Percentiles rank a stretch among this genome's conserved stretches.
These are phyloP conservation scores for Polyplosphaeria fusca DNA, from an alignment of 495 filamentous ascomycete genomes.

Conservation along the genomic window DNA sequence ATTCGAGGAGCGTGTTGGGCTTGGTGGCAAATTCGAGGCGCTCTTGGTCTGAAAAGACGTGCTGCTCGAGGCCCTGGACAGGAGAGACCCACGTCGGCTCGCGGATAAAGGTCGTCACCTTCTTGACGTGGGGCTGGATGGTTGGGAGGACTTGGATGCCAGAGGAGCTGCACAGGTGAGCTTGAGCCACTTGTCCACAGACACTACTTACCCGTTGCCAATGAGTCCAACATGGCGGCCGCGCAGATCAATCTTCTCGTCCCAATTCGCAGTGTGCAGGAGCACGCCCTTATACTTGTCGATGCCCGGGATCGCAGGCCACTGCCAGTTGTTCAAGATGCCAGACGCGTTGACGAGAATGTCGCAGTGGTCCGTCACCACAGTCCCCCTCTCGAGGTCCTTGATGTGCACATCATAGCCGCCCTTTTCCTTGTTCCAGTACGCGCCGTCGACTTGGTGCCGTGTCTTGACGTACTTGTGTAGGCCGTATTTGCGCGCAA, in stretches of 20 bases:
- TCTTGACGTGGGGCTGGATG: slow-evolving; percentile 27
- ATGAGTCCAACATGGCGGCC: slow-evolving; percentile 35
- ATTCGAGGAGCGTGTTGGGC: slow-evolving; percentile 22
- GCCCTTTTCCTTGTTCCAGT: slow-evolving; percentile 39
- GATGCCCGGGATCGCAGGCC: slow-evolving; percentile 39
- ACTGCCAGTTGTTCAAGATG: slow-evolving; percentile 41
- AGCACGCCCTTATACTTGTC: slow-evolving; percentile 37
- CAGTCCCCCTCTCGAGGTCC: slow-evolving; percentile 24
- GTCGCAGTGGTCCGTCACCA: slow-evolving; percentile 37
- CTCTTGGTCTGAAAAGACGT: slow-evolving; percentile 41
- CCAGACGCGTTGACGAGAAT: slow-evolving; percentile 39
- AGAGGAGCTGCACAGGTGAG: slow-evolving; percentile 37
- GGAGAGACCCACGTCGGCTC: slow-evolving; percentile 41
- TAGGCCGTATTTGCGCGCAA: slow-evolving; percentile 40
- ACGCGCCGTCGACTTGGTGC: slow-evolving; percentile 34
- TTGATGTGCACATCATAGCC: slow-evolving; percentile 40
- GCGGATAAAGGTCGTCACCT: slow-evolving; percentile 39
- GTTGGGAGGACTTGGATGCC: slow-evolving; percentile 38
- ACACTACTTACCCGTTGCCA: slow-evolving; percentile 32
- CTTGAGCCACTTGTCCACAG: too few relatives aligned
- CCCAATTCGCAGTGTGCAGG: slow-evolving; percentile 39
- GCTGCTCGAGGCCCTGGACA: slow-evolving; percentile 42
- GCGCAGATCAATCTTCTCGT: slow-evolving; percentile 31
- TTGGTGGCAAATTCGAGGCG: slow-evolving; percentile 37
- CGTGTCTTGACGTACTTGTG: slow-evolving; percentile 37